A percentile compares a stretch with the other conserved stretches of the same genome.
phyloP scores from a whole-genome alignment of 2,329 filamentous ascomycete species.

The Coniochaeta hoffmannii region DNA sequence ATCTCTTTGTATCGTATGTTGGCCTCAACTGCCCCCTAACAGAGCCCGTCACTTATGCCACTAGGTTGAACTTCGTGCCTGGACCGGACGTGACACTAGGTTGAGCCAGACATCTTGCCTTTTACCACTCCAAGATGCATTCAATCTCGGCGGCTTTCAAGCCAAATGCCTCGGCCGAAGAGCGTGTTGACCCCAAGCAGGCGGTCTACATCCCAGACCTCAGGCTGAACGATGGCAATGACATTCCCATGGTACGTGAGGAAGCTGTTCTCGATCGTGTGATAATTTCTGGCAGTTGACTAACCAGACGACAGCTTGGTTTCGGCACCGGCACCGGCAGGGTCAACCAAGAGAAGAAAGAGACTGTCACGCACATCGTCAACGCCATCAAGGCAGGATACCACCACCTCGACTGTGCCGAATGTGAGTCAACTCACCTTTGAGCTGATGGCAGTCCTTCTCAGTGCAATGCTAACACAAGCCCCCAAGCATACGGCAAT shows the following conservation, averaged over 20 bases:
- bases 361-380: conserved; percentile 41
- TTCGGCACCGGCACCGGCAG: conserved; percentile 62
- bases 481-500: conserved; percentile 47
- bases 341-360: conserved; percentile 36
- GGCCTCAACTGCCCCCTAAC: too few species aligned
- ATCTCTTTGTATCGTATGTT: too few species aligned
- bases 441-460: neutral
- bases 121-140: conserved; percentile 25
- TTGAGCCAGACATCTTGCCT: neutral
- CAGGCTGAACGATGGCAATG: conserved; percentile 66
- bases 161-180: conserved; percentile 28
- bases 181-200: conserved; percentile 27
- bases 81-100: too few species aligned
- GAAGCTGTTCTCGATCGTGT: neutral
- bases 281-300: neutral
- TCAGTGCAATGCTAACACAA: neutral
- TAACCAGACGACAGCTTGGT: conserved; percentile 29
- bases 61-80: too few species aligned
- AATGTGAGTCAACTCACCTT: conserved; percentile 35
- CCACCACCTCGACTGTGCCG: conserved; percentile 67
- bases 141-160: conserved; percentile 31
- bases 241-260: conserved; percentile 57
- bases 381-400: conserved; percentile 63
- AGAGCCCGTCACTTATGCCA: too few species aligned
- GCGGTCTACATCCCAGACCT: conserved; percentile 42